Percentiles rank a stretch among this genome's conserved stretches.
phyloP scores from a whole-genome alignment of 164 flowering plant species.

The Sextonia rubra region DNA sequence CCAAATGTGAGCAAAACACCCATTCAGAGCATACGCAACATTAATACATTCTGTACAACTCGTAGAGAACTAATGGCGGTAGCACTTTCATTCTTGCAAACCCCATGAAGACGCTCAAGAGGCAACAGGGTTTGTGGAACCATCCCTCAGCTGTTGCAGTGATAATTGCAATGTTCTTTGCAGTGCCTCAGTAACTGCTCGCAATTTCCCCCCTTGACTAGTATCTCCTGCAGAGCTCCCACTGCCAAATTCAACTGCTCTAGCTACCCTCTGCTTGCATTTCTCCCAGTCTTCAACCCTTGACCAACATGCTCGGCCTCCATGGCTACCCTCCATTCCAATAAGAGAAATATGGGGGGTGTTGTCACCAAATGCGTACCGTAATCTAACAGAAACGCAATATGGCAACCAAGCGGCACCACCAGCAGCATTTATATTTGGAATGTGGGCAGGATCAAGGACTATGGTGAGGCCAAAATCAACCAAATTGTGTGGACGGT shows the following conservation, averaged over 20 bases:
- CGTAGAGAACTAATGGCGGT: neutral
- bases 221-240: constrained; percentile 40
- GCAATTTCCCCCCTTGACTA: constrained; percentile 83
- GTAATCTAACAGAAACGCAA: constrained; percentile 86
- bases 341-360: constrained; percentile 61
- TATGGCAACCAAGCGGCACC: constrained; percentile 99
- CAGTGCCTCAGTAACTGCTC: constrained; percentile 71
- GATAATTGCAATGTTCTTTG: constrained; percentile 61
- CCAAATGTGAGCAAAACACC: neutral
- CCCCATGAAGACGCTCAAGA: constrained; percentile 17
- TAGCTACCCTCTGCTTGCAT: constrained; percentile 78
- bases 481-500: constrained; percentile 70
- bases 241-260: constrained; percentile 47
- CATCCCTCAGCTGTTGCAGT: constrained; percentile 71
- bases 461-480: constrained; percentile 92
- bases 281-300: constrained; percentile 82
- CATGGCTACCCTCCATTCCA: constrained; percentile 98
- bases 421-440: constrained; percentile 89
- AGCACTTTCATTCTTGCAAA: neutral
- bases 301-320: constrained; percentile 89
- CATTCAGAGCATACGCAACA: too few species aligned
- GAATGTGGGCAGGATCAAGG: constrained; percentile 85
- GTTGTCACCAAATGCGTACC: constrained; percentile 79
- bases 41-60: neutral
- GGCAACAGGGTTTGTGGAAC: constrained; percentile 36